phyloP scores from a whole-genome alignment of 495 filamentous ascomycete genomes.

The Penicillium desertorum region DNA sequence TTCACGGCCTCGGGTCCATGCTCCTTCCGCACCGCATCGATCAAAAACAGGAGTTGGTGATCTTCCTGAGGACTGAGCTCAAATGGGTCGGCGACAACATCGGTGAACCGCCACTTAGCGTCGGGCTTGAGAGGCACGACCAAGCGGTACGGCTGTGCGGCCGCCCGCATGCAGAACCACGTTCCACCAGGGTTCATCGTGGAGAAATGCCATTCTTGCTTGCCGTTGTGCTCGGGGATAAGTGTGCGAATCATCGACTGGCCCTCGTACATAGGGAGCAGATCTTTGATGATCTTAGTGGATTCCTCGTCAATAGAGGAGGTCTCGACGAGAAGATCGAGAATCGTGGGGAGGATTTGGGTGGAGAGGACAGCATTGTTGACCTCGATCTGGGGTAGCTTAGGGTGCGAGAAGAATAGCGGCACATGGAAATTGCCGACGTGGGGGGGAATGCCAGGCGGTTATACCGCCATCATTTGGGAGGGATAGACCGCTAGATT shows the following conservation, averaged over 20 bases:
- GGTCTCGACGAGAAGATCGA: constrained; percentile 41
- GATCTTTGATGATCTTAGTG: constrained; percentile 26
- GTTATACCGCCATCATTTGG: constrained; percentile 33
- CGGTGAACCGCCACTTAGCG: constrained; percentile 37
- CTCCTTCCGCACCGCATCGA: constrained; percentile 23
- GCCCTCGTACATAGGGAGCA: constrained; percentile 44
- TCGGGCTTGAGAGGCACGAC: constrained; percentile 38
- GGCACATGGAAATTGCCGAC: constrained; percentile 43
- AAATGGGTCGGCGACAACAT: constrained; percentile 32
- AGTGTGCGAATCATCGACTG: constrained; percentile 38
- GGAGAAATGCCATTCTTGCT: constrained; percentile 41
- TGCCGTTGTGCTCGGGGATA: constrained; percentile 19
- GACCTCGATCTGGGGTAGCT: constrained; percentile 39
- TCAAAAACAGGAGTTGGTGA: constrained; percentile 23
- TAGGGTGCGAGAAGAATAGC: constrained; percentile 40
- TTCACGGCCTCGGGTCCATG: constrained; percentile 30
- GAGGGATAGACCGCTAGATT: constrained; percentile 29
- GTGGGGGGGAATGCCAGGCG: constrained; percentile 39
- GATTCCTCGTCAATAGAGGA: constrained; percentile 31
- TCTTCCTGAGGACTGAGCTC: constrained; percentile 23
- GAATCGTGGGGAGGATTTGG: constrained; percentile 43
- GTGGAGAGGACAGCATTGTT: constrained; percentile 32
- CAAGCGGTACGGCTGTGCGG: constrained; percentile 35
- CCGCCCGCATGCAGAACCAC: constrained; percentile 35
- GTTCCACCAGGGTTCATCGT: constrained; percentile 45